A percentile compares a stretch with the other conserved stretches of the same genome.
These are phyloP conservation scores for Alternaria angustiovoidea DNA, from an alignment of 2,329 filamentous ascomycete genomes.

Conservation along the genomic window DNA sequence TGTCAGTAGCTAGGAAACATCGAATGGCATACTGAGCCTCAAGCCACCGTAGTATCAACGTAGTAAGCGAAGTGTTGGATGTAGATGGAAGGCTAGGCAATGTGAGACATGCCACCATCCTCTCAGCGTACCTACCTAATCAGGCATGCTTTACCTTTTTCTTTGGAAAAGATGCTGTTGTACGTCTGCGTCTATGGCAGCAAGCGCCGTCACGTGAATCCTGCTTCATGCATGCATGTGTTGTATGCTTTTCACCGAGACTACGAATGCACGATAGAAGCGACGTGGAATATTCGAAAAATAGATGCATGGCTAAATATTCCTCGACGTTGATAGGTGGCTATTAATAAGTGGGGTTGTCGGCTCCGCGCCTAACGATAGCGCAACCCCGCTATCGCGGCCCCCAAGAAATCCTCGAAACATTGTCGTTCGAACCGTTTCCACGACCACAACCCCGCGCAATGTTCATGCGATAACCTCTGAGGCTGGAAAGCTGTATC, in stretches of 20 bases:
- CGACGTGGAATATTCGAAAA: slow-evolving; percentile 7
- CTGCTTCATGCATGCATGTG: slow-evolving; percentile 5
- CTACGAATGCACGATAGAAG: slow-evolving; percentile 16
- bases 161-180: background rate
- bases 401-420: slow-evolving; percentile 19
- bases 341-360: slow-evolving; percentile 26
- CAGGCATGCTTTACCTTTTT: background rate
- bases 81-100: background rate
- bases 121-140: background rate
- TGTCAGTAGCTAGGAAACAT: slow-evolving; percentile 21
- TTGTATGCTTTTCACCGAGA: background rate
- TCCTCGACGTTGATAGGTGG: slow-evolving; percentile 13
- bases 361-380: slow-evolving; percentile 31
- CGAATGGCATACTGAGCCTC: slow-evolving; percentile 17
- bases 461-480: slow-evolving; percentile 18
- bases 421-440: slow-evolving; percentile 7
- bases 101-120: background rate
- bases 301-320: slow-evolving; percentile 18
- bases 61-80: slow-evolving; percentile 17
- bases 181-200: background rate
- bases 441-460: slow-evolving; percentile 11
- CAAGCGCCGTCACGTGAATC: slow-evolving; percentile 6
- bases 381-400: slow-evolving; percentile 18
- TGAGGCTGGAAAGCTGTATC: background rate
- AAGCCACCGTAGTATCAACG: slow-evolving; percentile 24